A percentile compares a stretch with the other conserved stretches of the same genome.
phyloP scores from a whole-genome alignment of 495 filamentous ascomycete genomes.

The Aspergillus nidulans region DNA sequence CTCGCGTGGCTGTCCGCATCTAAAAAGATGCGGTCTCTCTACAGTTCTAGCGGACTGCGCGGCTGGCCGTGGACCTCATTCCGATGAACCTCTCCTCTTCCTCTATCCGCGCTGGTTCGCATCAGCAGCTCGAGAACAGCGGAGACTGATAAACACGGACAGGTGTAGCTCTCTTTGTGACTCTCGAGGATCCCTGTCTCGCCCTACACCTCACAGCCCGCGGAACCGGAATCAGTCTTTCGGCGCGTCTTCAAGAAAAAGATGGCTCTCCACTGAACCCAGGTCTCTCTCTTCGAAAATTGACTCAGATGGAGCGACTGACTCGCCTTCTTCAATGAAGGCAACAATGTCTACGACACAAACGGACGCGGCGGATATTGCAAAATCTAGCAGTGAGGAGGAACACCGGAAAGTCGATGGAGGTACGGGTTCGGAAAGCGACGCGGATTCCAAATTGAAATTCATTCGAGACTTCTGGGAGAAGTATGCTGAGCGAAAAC shows the following conservation, averaged over 20 bases:
- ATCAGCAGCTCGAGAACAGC: constrained; percentile 19
- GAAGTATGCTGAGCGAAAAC: neutral
- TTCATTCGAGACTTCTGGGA: neutral
- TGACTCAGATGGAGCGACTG: neutral
- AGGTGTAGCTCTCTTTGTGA: neutral
- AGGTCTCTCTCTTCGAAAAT: too few relatives aligned
- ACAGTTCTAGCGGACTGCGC: constrained; percentile 24
- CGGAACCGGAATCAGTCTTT: constrained; percentile 13
- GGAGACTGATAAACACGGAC: constrained; percentile 16
- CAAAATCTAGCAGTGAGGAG: neutral
- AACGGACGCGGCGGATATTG: neutral
- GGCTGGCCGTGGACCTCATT: constrained; percentile 28
- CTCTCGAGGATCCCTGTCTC: neutral
- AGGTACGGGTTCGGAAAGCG: neutral
- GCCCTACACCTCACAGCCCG: neutral
- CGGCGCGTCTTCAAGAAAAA: constrained; percentile 17
- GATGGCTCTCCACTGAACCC: constrained; percentile 24
- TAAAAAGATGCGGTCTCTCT: constrained; percentile 36
- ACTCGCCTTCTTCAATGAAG: too few relatives aligned
- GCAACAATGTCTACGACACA: neutral
- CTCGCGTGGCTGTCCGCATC: constrained; percentile 37
- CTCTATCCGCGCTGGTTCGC: constrained; percentile 45
- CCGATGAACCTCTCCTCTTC: constrained; percentile 40
- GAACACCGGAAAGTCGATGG: neutral
- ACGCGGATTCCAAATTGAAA: neutral